Base-by-base conservation (phyloP, 345 rosid genomes). In the Gossypium turneri region DNA sequence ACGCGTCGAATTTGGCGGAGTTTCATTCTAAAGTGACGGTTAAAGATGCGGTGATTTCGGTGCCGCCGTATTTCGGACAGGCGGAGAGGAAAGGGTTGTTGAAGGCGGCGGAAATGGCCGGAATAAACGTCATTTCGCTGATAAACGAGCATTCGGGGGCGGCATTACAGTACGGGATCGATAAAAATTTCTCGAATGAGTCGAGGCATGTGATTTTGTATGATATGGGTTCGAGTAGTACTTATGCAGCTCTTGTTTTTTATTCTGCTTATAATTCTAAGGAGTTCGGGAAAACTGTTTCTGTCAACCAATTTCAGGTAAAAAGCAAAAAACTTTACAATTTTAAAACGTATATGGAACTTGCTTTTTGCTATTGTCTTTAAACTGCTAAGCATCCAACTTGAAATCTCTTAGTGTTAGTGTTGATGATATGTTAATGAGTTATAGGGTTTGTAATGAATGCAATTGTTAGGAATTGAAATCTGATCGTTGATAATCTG, bases 121-220 rank as follows among this genome's bases (percentile, higher is more conserved):
- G 98, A 53, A 87, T 92, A 59, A 93, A 90, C 81, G 97, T 89
- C 50, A 94, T 96, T 66, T 84, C 98, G 0, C 75, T 96, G 80
- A 80, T 83, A 43, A 88, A 93, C 75, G 99, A 96, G 84, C 97
- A 89, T 77, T 88, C 98, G 0, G 98, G 98, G 64, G 99, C 97
- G 0, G 99, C 99, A 13, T 90, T 96, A 83, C 99, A 96, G 85
- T 96, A 96, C 75, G 99, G 98, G 77, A 95, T 95, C 75, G 98
- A 92, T 78, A 96, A 96, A 81, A 92, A 96, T 82, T 96, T 96
- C 63, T 81, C 94, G 1, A 96, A 96, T 70, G 94, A 77, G 51
- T 90, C 99, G 7, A 86, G 97, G 70, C 86, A 96, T 84, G 99
- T 96, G 58, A 72, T 96, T 34, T 96, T 96, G 62, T 96, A 91